Conservation (phyloP, 495 filamentous ascomycete genomes). For the Sabuloglossum arenarium region DNA sequence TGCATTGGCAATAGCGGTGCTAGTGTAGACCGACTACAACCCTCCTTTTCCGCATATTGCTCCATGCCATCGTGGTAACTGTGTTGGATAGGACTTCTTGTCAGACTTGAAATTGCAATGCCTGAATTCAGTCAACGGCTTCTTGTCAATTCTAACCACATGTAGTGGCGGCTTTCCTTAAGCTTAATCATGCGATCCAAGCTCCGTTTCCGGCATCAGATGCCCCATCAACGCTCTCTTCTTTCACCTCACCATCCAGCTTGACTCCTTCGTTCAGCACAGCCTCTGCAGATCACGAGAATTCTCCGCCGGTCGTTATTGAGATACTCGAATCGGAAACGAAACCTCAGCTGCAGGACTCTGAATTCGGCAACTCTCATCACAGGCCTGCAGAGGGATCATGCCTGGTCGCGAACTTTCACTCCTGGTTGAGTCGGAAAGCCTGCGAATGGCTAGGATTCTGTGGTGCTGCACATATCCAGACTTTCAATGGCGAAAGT, state of each 20-base stretch:
- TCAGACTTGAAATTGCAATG: no score
- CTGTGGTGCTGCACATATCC: not conserved
- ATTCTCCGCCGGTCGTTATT: not conserved
- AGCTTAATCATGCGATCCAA: not conserved
- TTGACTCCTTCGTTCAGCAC: not conserved
- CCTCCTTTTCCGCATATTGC: no score
- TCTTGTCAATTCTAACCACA: no score
- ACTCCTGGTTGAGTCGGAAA: conserved; percentile 1
- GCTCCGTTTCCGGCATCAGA: not conserved
- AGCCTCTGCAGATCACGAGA: not conserved
- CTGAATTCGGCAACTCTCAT: no score
- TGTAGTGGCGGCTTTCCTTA: not conserved
- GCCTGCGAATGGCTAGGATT: not conserved
- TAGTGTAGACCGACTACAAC: no score
- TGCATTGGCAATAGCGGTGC: no score
- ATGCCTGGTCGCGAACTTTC: not conserved
- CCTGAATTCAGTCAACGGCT: no score
- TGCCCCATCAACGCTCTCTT: not conserved
- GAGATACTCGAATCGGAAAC: not conserved
- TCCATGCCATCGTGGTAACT: no score
- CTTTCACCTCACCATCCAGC: not conserved
- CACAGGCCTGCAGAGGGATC: not conserved
- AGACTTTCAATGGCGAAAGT: not conserved
- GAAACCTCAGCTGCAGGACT: not conserved
- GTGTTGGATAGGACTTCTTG: no score